These are phyloP conservation scores for Petunia hybrid DNA, from an alignment of 305 asterid species.

Conservation along the genomic window DNA sequence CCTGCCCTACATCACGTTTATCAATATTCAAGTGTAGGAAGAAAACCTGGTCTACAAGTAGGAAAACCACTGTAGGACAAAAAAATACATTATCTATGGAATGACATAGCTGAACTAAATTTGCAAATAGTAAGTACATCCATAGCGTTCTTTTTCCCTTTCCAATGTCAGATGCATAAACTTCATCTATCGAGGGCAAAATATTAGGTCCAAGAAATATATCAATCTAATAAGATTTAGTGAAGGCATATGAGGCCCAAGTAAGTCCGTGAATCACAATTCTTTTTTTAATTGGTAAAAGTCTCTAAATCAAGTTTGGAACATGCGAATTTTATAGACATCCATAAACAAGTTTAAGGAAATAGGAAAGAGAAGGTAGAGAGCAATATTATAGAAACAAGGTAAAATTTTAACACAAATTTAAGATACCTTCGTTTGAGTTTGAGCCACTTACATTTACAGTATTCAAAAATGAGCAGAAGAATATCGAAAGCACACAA, in stretches of 20 bases:
- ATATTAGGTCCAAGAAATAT: constrained; percentile 18
- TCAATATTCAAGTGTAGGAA: constrained; percentile 63
- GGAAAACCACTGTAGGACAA: constrained; percentile 31
- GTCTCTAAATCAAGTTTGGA: neutral
- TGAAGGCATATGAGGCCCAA: neutral
- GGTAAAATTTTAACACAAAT: neutral
- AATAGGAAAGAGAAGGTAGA: neutral
- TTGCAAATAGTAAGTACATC: neutral
- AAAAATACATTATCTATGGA: neutral
- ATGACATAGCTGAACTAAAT: constrained; percentile 11
- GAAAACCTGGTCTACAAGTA: constrained; percentile 21
- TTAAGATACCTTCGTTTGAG: constrained; percentile 1
- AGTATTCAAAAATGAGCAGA: constrained; percentile 8
- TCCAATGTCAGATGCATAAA: neutral
- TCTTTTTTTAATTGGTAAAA: too few relatives aligned
- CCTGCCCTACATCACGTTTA: constrained; percentile 98
- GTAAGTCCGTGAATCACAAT: neutral
- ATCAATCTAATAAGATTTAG: constrained; percentile 19
- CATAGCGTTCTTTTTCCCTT: constrained; percentile 15
- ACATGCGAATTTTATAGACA: neutral
- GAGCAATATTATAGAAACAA: neutral
- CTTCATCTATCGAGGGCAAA: neutral
- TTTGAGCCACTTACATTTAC: neutral
- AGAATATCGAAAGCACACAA: neutral
- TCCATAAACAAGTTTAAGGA: neutral